phyloP scores from a whole-genome alignment of 1,284 basidiomycete genomes.

The Gymnopus androsaceus region DNA sequence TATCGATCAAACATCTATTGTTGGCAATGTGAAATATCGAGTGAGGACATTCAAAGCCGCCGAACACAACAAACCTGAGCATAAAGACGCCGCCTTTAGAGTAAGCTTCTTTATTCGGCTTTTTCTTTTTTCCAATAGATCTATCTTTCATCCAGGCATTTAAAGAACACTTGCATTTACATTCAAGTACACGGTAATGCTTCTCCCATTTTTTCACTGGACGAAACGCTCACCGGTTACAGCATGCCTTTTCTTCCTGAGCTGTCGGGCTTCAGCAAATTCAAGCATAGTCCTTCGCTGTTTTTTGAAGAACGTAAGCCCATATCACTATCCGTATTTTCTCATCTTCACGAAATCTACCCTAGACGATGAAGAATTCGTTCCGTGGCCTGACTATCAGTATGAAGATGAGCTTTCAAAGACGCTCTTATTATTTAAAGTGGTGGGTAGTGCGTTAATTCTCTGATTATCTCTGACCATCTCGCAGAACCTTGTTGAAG shows the following conservation, averaged over 20 bases:
- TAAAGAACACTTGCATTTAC: not conserved
- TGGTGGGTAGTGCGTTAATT: not conserved
- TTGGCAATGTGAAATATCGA: not conserved
- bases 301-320: constrained; percentile 5
- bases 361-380: constrained; percentile 2
- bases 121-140: not conserved
- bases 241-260: constrained; percentile 6
- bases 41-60: constrained; percentile 6
- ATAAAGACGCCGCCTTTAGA: not conserved
- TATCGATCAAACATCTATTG: constrained; percentile 1
- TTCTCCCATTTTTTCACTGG: not conserved
- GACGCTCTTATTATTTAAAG: constrained; percentile 2
- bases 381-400: constrained; percentile 1
- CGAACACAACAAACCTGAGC: not conserved
- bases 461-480: not conserved
- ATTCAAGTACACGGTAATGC: constrained; percentile 1
- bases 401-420: not conserved
- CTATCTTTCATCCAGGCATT: not conserved
- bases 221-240: not conserved
- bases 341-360: not conserved
- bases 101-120: not conserved
- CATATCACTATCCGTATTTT: not conserved
- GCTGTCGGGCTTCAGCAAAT: not conserved
- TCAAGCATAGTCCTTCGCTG: not conserved
- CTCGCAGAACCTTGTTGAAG: constrained; percentile 2